Conservation (phyloP, 495 filamentous ascomycete species). For the Xylaria scruposa region DNA sequence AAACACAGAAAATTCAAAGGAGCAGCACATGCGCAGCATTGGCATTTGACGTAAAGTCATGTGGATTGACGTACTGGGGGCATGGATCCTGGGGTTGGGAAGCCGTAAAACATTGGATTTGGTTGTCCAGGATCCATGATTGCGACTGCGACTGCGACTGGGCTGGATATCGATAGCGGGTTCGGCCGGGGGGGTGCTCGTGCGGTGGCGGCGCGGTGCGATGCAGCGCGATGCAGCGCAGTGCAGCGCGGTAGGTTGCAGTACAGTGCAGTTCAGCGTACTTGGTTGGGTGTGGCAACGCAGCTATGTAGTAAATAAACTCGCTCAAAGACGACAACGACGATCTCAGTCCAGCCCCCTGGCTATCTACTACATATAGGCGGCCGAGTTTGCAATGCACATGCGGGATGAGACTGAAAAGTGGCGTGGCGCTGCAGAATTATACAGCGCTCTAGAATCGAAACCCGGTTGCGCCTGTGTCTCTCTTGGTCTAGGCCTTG, state of each 20-base stretch:
- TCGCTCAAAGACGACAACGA: conserved; percentile 1
- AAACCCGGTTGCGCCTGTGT: conserved; percentile 8
- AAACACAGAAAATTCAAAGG: neutral
- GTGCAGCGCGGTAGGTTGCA: neutral
- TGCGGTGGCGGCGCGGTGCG: conserved; percentile 9
- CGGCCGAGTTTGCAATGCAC: conserved; percentile 1
- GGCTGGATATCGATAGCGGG: conserved; percentile 13
- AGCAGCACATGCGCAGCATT: neutral
- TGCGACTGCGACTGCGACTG: conserved; percentile 10
- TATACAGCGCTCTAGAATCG: neutral
- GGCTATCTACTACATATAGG: conserved; percentile 8
- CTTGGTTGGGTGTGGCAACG: conserved; percentile 5
- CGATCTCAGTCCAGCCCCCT: neutral
- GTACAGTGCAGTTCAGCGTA: neutral
- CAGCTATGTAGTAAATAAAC: neutral
- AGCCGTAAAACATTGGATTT: conserved; percentile 44
- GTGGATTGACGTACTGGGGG: conserved; percentile 36
- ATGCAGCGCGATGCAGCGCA: conserved; percentile 1
- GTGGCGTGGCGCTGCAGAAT: neutral
- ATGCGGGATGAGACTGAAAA: neutral
- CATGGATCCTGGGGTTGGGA: conserved; percentile 34
- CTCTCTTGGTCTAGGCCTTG: neutral
- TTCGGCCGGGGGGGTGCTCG: conserved; percentile 10
- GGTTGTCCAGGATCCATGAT: conserved; percentile 50
- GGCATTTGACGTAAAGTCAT: neutral